These are phyloP conservation scores for Flaveria floridana DNA, from an alignment of 140 eudicot species.

Conservation along the genomic window DNA sequence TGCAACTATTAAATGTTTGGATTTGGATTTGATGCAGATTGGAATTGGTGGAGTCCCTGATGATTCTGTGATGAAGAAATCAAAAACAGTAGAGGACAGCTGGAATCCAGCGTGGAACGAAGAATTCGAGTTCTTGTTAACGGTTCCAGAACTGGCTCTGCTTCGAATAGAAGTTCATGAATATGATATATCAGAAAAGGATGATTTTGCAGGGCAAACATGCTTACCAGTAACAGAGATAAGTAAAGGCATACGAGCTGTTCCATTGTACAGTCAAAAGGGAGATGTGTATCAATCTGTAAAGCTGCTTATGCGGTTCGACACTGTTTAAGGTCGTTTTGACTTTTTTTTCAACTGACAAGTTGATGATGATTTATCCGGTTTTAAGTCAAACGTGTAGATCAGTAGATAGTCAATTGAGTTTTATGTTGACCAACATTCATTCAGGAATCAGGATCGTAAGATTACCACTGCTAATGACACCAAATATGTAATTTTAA, in stretches of 20 bases:
- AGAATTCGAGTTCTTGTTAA: constrained; percentile 55
- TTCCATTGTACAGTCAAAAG: constrained; percentile 49
- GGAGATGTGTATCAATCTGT: constrained; percentile 50
- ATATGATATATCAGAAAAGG: constrained; percentile 53
- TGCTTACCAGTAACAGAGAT: constrained; percentile 56
- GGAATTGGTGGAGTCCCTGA: constrained; percentile 64
- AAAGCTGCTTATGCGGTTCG: constrained; percentile 57
- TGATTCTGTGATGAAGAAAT: constrained; percentile 56
- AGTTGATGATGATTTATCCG: too few relatives aligned
- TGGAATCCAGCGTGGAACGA: constrained; percentile 76
- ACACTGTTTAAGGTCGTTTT: constrained; percentile 9
- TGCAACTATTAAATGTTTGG: background rate
- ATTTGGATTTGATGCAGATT: constrained; percentile 34
- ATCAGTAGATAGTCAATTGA: too few relatives aligned
- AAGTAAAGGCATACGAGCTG: constrained; percentile 50
- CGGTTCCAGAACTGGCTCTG: constrained; percentile 63
- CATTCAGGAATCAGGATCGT: too few relatives aligned
- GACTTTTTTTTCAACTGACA: background rate
- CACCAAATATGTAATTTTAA: too few relatives aligned
- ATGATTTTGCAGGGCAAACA: constrained; percentile 68
- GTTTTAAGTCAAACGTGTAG: too few relatives aligned
- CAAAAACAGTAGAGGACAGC: constrained; percentile 59
- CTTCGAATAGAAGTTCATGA: constrained; percentile 64
- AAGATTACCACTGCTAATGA: too few relatives aligned
- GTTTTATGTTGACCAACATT: too few relatives aligned